Percentiles rank a stretch among this genome's conserved stretches.
Evolutionary conservation across 2,329 filamentous ascomycete genomes (phyloP).

Genomic region (Zarea fungicola): DNA sequence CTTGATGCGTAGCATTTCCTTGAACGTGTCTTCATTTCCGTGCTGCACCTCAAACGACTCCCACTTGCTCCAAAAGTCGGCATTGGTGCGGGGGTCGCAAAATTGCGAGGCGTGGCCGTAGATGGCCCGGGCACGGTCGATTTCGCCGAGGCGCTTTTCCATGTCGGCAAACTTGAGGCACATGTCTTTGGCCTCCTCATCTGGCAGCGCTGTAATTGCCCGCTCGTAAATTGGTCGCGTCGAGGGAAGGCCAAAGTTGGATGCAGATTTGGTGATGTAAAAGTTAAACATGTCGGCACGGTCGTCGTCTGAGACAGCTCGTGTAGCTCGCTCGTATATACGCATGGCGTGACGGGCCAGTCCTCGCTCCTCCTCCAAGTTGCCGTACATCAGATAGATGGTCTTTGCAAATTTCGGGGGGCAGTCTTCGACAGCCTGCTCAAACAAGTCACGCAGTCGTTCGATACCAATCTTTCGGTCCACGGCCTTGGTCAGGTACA

Average conservation of each 20-base stretch:
- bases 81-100: slow-evolving; percentile 87
- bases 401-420: slow-evolving; percentile 95
- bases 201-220: slow-evolving; percentile 87
- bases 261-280: slow-evolving; percentile 97
- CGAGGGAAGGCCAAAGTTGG: slow-evolving; percentile 94
- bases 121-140: slow-evolving; percentile 90
- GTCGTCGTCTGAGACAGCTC: slow-evolving; percentile 91
- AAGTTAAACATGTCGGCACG: slow-evolving; percentile 98
- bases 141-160: slow-evolving; percentile 86
- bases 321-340: slow-evolving; percentile 94
- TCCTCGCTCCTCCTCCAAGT: slow-evolving; percentile 90
- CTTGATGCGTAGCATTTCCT: slow-evolving; percentile 98
- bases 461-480: slow-evolving; percentile 96
- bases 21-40: slow-evolving; percentile 98
- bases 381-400: slow-evolving; percentile 97
- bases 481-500: slow-evolving; percentile 95
- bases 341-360: slow-evolving; percentile 96
- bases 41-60: slow-evolving; percentile 96
- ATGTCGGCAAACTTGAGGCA: slow-evolving; percentile 98
- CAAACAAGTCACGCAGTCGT: slow-evolving; percentile 87
- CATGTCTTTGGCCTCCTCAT: slow-evolving; percentile 92
- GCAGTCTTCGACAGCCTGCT: slow-evolving; percentile 92
- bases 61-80: slow-evolving; percentile 94
- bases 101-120: slow-evolving; percentile 97
- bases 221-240: slow-evolving; percentile 95